Evolutionary conservation across 192 early-diverging fungal genomes (phyloP), one percentile per base, ranked within the genome.

Genomic region (Backusella australiensis): DNA sequence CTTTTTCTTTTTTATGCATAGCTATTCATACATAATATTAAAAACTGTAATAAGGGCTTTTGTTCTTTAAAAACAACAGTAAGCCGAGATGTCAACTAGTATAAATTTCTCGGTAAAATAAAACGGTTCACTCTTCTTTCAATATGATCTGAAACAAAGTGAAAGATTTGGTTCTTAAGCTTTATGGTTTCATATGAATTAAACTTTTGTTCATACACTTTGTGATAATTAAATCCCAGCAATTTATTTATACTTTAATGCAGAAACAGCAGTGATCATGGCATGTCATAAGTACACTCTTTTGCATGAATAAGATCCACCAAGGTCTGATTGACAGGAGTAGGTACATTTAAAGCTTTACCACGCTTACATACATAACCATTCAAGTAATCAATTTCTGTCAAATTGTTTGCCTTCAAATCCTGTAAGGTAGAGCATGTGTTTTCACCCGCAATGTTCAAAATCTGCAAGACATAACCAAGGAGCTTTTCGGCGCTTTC

Each of bases 361-460:
- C 83, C 90, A 38, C 84, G 71, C 4, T 80, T 77, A 12, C 87
- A 83, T 32, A 91, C 53, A 63, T 87, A 88, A 9, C 89, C 90
- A 75, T 90, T 91, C 49, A 91, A 86, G 81, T 88, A 90, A 71
- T 88, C 86, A 17, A 88, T 81, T 75, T 91, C 90, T 8, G 90
- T 91, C 23, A 56, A 75, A 11, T 78, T 69, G 6, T 77, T 73
- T 12, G 81, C 67, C 17, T 34, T 26, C 0, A 88, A 49, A 34
- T 89, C 89, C 68, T 89, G 88, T 9, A 85, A 76, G 81, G 88
- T 90, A 4, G 85, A 87, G 12, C 89, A 91, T 4, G 78, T 75
- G 56, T 89, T 88, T 17, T 68, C 65, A 4, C 81, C 79, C 0
- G 85, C 84, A 19, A 73, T 78, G 8, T 74, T 72, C 6, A 83